phyloP scores from a whole-genome alignment of 805 yeast species.

The Yarrowia sp. region DNA sequence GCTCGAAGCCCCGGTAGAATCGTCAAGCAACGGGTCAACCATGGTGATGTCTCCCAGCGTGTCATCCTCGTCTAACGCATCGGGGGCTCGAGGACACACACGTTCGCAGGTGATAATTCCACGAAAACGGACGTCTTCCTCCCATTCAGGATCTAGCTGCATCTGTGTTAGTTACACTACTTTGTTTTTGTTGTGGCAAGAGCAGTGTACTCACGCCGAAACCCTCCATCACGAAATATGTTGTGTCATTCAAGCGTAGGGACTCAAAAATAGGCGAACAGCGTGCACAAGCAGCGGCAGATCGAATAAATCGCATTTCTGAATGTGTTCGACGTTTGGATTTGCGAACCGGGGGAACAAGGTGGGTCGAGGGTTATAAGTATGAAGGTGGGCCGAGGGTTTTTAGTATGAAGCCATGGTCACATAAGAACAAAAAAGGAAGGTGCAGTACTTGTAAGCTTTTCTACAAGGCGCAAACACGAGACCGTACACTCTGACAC shows the following conservation, averaged over 20 bases:
- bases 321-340: too few relatives aligned
- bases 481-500: too few relatives aligned
- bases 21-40: neutral
- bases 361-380: too few relatives aligned
- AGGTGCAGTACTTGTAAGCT: too few relatives aligned
- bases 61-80: slow-evolving; percentile 8
- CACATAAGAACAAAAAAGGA: too few relatives aligned
- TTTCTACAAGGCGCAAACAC: too few relatives aligned
- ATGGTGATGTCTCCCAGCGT: slow-evolving; percentile 11
- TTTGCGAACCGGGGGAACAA: too few relatives aligned
- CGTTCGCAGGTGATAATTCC: neutral
- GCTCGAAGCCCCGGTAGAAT: neutral
- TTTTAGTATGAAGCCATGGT: too few relatives aligned
- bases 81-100: neutral
- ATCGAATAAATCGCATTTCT: too few relatives aligned
- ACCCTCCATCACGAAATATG: neutral
- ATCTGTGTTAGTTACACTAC: slow-evolving; percentile 26
- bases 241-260: neutral
- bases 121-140: neutral
- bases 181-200: neutral
- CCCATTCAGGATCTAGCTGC: slow-evolving; percentile 16
- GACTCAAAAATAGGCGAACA: too few relatives aligned
- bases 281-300: too few relatives aligned
- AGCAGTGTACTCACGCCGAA: neutral
- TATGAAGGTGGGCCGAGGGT: too few relatives aligned